A percentile compares a stretch with the other conserved stretches of the same genome.
Conservation (phyloP, 192 early-diverging fungal genomes). For the Gamsiella multidivaricata region DNA sequence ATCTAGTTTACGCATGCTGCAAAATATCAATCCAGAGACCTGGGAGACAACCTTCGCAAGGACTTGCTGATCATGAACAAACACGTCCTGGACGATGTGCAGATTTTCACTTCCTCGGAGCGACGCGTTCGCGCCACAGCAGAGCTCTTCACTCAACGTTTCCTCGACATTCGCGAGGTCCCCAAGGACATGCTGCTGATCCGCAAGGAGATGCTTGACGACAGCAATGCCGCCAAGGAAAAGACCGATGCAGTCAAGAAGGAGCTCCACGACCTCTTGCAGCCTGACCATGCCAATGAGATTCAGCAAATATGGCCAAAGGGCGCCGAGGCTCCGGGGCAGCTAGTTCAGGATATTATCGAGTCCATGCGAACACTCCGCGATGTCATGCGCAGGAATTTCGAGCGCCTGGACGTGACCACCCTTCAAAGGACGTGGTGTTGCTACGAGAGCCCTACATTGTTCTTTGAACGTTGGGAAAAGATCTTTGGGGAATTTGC, state of each 20-base stretch:
- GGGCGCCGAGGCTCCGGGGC: conserved; percentile 49
- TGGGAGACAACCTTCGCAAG: conserved; percentile 94
- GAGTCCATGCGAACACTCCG: conserved; percentile 74
- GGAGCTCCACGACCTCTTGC: conserved; percentile 65
- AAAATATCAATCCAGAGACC: conserved; percentile 86
- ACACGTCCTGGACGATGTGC: conserved; percentile 86
- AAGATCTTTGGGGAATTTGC: conserved; percentile 93
- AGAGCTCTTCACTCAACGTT: conserved; percentile 74
- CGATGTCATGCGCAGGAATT: conserved; percentile 83
- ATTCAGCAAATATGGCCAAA: conserved; percentile 57
- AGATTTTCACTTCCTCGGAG: conserved; percentile 88
- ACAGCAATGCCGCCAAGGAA: conserved; percentile 94
- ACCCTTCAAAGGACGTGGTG: conserved; percentile 87
- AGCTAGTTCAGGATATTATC: conserved; percentile 77
- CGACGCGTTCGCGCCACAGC: conserved; percentile 88
- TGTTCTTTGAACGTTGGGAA: conserved; percentile 96
- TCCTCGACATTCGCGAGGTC: conserved; percentile 69
- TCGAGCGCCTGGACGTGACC: conserved; percentile 65
- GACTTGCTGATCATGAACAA: conserved; percentile 92
- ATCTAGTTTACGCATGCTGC: conserved; percentile 93
- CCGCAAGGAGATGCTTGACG: conserved; percentile 93
- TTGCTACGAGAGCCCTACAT: conserved; percentile 83
- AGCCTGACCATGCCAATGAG: conserved; percentile 46
- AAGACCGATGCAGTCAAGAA: conserved; percentile 90
- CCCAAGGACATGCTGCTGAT: conserved; percentile 73